Evolutionary conservation across 202 grass and related monocot genomes (phyloP).

Genomic region (Brachypodium distachyon): DNA sequence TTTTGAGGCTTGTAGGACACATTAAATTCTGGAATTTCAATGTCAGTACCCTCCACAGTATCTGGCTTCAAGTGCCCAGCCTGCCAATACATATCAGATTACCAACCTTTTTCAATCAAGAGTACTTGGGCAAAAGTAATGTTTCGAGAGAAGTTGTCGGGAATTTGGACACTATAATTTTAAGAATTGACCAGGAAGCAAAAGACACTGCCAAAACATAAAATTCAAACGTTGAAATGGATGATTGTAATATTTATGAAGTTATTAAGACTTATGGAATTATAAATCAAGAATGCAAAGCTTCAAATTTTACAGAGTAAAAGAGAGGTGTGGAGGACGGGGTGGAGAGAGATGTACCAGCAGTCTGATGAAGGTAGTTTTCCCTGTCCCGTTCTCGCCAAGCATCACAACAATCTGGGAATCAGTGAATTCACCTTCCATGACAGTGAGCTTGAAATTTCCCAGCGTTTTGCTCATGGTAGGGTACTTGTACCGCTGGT

Average conservation of each 20-base stretch:
- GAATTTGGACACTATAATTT: too few relatives aligned
- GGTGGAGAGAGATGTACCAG: constrained; percentile 43
- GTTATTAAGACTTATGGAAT: too few relatives aligned
- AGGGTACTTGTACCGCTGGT: constrained; percentile 79
- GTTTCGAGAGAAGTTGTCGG: too few relatives aligned
- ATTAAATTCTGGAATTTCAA: constrained; percentile 92
- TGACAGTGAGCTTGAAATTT: constrained; percentile 66
- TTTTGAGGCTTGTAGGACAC: constrained; percentile 94
- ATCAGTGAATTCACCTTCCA: constrained; percentile 91
- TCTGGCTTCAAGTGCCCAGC: constrained; percentile 33
- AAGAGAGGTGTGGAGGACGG: background rate
- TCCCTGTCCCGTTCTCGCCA: constrained; percentile 86
- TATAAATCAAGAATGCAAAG: too few relatives aligned
- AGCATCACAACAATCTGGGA: constrained; percentile 94
- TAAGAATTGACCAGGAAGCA: too few relatives aligned
- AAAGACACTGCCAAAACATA: too few relatives aligned
- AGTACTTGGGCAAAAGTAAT: too few relatives aligned
- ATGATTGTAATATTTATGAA: too few relatives aligned
- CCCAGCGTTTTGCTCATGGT: constrained; percentile 73
- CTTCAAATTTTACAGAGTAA: background rate
- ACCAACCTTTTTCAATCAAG: too few relatives aligned
- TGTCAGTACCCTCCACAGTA: constrained; percentile 47
- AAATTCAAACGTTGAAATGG: too few relatives aligned
- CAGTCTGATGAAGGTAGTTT: constrained; percentile 87
- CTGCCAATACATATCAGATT: too few relatives aligned